Evolutionary conservation across 768 basidiomycete species (phyloP), one percentile per base, ranked within the genome.

Genomic region (Macrocybe gigantea): DNA sequence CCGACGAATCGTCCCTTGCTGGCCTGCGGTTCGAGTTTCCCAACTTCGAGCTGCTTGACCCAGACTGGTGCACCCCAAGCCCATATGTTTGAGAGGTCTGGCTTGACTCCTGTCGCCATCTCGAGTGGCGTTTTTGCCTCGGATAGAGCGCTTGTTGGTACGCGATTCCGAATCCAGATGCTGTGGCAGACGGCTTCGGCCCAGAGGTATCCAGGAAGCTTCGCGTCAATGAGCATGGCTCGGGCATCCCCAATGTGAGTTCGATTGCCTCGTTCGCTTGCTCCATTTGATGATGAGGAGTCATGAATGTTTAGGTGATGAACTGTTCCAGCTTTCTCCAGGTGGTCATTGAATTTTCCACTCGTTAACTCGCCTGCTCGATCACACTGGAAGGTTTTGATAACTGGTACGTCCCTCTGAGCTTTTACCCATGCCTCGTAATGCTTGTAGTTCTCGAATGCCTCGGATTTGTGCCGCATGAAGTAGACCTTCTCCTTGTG

Each of bases 241-340:
- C 55, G 54, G 3, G 52, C 54, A 22, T 22, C 22, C 22, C 22
- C 59, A 1, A 61, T 7, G 33, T 62, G 58, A 11, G 56, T 60
- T 13, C 62, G 48, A 38, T 64, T 63, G 29, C 52, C 56, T 7
- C 55, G 51, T 53, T 69, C 63, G 4, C 61, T 52, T 13, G 53
- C 55, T 12, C 66, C 62, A 48, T 69, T 67, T 35, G 59, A 62
- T 31, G 56, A 53, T 10, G 68, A 65, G 12, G 60, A 59, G 52
- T 69, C 58, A 40, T 67, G 64, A 15, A 65, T 59, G 1, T 60
- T 67, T 15, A 67, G 60, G 33, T 67, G 60, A 14, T 54, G 56
- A 41, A 54, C 42, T 0, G 65, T 70, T 2, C 68, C 64, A 13
- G 56, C 41, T 2, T 38, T 30, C 6, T 53, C 49, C 7, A 64